phyloP scores from a whole-genome alignment of 2,329 filamentous ascomycete species.

The Penicillium sp. region DNA sequence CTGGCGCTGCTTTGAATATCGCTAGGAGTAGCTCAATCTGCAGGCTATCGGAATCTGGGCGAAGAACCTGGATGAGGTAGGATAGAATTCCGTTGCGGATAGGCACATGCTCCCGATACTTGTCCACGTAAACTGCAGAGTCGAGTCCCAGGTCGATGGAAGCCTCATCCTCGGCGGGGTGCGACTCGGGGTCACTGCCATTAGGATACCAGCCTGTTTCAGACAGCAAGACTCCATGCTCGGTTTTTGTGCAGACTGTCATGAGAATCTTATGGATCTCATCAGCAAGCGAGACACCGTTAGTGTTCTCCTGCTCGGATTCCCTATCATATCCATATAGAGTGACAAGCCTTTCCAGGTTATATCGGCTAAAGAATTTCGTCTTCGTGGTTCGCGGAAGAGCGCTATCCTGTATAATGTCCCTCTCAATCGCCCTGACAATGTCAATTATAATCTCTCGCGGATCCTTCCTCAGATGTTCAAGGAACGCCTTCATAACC shows the following conservation, averaged over 20 bases:
- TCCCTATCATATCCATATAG: conserved; percentile 65
- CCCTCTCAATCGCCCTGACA: conserved; percentile 69
- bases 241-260: conserved; percentile 73
- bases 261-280: conserved; percentile 77
- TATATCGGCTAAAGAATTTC: conserved; percentile 74
- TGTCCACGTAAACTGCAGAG: conserved; percentile 71
- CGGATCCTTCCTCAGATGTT: conserved; percentile 77
- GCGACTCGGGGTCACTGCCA: conserved; percentile 64
- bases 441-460: conserved; percentile 76
- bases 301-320: conserved; percentile 50
- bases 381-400: conserved; percentile 76
- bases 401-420: conserved; percentile 75
- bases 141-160: conserved; percentile 70
- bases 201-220: conserved; percentile 86
- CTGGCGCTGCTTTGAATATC: conserved; percentile 81
- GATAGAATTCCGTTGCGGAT: conserved; percentile 81
- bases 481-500: conserved; percentile 72
- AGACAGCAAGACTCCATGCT: conserved; percentile 74
- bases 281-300: conserved; percentile 63
- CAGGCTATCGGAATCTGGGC: conserved; percentile 79
- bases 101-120: conserved; percentile 68
- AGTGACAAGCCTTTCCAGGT: conserved; percentile 72
- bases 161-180: conserved; percentile 51
- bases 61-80: conserved; percentile 76
- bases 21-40: conserved; percentile 81